Evolutionary conservation across 192 early-diverging fungal species (phyloP).

Genomic region (Coemansia sp.): DNA sequence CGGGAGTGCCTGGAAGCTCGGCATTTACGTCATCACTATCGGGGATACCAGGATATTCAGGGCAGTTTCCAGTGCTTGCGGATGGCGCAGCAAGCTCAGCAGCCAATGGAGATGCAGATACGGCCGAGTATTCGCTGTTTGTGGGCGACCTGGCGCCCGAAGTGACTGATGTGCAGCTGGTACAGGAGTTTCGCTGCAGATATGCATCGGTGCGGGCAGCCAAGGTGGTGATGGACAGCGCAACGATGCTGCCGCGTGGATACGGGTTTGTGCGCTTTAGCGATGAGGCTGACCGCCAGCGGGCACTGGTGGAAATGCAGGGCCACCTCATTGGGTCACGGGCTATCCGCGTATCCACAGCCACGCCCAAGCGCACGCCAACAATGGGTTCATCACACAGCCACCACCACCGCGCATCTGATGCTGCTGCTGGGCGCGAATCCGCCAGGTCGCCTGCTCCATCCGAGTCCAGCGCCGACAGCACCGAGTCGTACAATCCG

Average conservation of each 20-base stretch:
- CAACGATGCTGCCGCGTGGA: constrained; percentile 76
- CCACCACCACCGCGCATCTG: constrained; percentile 12
- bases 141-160: constrained; percentile 93
- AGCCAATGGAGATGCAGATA: constrained; percentile 23
- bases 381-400: constrained; percentile 20
- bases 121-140: constrained; percentile 88
- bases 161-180: constrained; percentile 69
- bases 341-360: constrained; percentile 84
- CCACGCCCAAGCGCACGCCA: constrained; percentile 60
- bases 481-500: constrained; percentile 44
- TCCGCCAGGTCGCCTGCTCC: constrained; percentile 27
- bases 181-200: constrained; percentile 77
- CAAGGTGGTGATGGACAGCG: constrained; percentile 89
- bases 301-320: constrained; percentile 88
- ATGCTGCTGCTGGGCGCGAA: constrained; percentile 15
- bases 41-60: neutral
- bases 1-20: constrained; percentile 63
- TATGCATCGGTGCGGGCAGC: constrained; percentile 86
- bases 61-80: neutral
- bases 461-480: constrained; percentile 35
- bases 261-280: constrained; percentile 95
- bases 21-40: neutral
- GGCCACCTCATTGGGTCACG: constrained; percentile 78
- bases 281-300: constrained; percentile 83
- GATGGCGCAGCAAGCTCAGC: neutral